Conservation (phyloP, 306 rosid species). For the Trifolium repens region DNA sequence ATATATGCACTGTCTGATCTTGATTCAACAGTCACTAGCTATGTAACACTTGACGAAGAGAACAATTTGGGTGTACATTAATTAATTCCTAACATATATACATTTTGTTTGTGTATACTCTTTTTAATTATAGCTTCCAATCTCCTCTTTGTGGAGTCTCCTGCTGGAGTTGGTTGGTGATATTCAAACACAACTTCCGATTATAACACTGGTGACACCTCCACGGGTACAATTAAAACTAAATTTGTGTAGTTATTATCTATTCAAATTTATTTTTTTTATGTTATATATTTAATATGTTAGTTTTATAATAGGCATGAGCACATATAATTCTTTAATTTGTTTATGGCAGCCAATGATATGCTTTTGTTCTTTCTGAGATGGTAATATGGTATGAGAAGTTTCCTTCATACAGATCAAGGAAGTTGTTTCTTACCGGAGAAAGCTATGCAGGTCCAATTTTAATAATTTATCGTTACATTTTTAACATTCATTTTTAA, state of each 20-base stretch:
- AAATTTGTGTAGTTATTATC: background rate
- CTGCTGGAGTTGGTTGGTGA: slow-evolving; percentile 98
- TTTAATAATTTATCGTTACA: background rate
- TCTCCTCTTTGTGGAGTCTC: slow-evolving; percentile 91
- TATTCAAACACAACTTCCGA: slow-evolving; percentile 87
- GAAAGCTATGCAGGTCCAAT: slow-evolving; percentile 91
- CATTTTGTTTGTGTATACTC: background rate
- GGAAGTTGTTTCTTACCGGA: slow-evolving; percentile 81
- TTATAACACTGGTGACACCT: slow-evolving; percentile 7
- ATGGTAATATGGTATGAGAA: slow-evolving; percentile 88
- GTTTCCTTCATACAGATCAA: slow-evolving; percentile 71
- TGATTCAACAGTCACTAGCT: too few relatives aligned
- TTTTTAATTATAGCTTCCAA: slow-evolving; percentile 61
- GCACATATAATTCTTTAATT: background rate
- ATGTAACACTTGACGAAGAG: too few relatives aligned
- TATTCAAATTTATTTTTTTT: too few relatives aligned
- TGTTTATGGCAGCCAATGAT: slow-evolving; percentile 70
- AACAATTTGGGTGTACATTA: too few relatives aligned
- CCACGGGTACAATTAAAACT: background rate
- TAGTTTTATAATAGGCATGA: too few relatives aligned
- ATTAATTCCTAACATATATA: background rate
- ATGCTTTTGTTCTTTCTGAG: slow-evolving; percentile 68
- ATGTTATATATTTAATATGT: too few relatives aligned
- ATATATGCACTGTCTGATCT: too few relatives aligned
- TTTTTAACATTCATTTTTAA: too few relatives aligned